These are phyloP conservation scores for Stylonectria norvegica DNA, from an alignment of 2,329 filamentous ascomycete genomes.

Conservation along the genomic window DNA sequence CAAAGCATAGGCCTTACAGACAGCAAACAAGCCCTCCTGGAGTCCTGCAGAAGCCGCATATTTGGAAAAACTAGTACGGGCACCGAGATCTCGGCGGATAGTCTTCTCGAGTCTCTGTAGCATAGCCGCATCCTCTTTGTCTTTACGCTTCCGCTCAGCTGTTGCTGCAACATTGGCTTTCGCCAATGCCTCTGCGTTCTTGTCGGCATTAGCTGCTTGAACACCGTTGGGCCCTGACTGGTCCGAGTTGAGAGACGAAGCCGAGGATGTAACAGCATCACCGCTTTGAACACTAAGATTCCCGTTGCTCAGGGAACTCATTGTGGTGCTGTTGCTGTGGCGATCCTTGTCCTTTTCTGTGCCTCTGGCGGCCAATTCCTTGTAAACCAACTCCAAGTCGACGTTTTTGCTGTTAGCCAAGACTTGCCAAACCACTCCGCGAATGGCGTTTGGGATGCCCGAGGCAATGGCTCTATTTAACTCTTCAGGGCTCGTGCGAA, in stretches of 20 bases:
- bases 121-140: conserved; percentile 70
- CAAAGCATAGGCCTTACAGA: conserved; percentile 96
- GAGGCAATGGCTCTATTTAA: conserved; percentile 86
- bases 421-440: conserved; percentile 99
- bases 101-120: conserved; percentile 84
- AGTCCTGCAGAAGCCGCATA: conserved; percentile 87
- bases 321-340: conserved; percentile 51
- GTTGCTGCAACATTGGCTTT: conserved; percentile 63
- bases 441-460: conserved; percentile 90
- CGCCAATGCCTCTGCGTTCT: conserved; percentile 58
- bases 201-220: conserved; percentile 57
- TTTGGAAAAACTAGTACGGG: conserved; percentile 93
- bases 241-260: conserved; percentile 81
- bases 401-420: conserved; percentile 92
- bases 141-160: conserved; percentile 70
- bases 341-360: conserved; percentile 74
- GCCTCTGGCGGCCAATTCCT: conserved; percentile 72
- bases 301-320: conserved; percentile 52
- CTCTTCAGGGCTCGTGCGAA: conserved; percentile 82
- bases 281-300: conserved; percentile 56
- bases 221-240: conserved; percentile 59
- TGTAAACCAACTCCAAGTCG: conserved; percentile 83
- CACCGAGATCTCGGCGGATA: conserved; percentile 86
- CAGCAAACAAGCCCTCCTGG: conserved; percentile 88
- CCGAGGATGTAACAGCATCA: conserved; percentile 69